Evolutionary conservation across 768 basidiomycete genomes (phyloP), one percentile per base, ranked within the genome.

Genomic region (Mycena rosella): DNA sequence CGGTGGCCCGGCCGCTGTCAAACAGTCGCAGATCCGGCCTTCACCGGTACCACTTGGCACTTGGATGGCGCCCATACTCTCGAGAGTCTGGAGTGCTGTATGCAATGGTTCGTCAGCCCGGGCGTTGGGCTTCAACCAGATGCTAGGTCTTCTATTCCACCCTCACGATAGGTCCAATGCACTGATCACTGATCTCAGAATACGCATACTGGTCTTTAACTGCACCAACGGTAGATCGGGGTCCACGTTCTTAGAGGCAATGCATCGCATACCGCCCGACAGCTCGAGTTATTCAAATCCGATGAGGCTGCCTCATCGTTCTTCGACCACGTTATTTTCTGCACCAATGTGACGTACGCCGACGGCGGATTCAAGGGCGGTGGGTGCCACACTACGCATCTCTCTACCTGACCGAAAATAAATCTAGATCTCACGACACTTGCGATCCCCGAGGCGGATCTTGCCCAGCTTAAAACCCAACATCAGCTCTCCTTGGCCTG

Each of bases 1-100:
- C 87, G 83, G 66, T 99, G 98, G 97, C 96, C 98, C 13, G 98
- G 97, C 15, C 88, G 98, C 49, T 99, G 98, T 76, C 98, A 99
- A 79, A 87, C 86, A 11, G 88, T 97, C 15, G 53, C 63, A 13
- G 96, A 96, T 74, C 89, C 90, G 1, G 75, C 70, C 18, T 75
- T 86, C 42, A 55, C 78, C 2, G 74, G 78, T 18, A 83, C 87
- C 9, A 92, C 87, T 3, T 99, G 98, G 98, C 95, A 90, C 78
- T 81, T 99, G 15, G 98, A 99, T 75, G 98, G 98, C 0, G 96
- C 98, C 14, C 98, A 99, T 77, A 99, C 98, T 0, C 79, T 87
- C 15, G 98, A 99, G 76, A 98, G 96, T 74, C 83, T 99, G 30
- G 85, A 87, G 48, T 95, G 89, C 67, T 97, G 96, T 72, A 86